A percentile compares a stretch with the other conserved stretches of the same genome.
phyloP scores from a whole-genome alignment of 1,284 basidiomycete species.

The Moesziomyces globuligerus region DNA sequence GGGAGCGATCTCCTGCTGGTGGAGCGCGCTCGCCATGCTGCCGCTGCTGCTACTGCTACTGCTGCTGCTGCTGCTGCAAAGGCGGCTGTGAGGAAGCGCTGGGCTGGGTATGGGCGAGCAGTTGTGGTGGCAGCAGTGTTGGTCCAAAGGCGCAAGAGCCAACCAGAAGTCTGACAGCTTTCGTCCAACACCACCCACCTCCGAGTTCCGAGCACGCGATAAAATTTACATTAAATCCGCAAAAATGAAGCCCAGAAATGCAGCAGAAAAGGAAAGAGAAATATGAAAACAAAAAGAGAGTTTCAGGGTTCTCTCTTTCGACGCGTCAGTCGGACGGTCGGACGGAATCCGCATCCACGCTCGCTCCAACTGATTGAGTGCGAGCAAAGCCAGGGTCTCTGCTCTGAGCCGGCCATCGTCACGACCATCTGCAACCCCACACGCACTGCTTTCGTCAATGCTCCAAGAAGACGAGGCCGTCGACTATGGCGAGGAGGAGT shows the following conservation, averaged over 20 bases:
- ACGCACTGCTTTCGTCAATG: conserved; percentile 18
- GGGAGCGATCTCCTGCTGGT: conserved; percentile 53
- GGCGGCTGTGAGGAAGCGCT: too few relatives aligned
- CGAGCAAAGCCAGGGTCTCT: too few relatives aligned
- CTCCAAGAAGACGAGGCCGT: conserved; percentile 46
- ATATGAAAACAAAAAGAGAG: background rate
- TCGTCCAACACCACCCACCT: background rate
- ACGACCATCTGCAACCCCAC: too few relatives aligned
- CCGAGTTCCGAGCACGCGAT: background rate
- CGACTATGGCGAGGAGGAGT: conserved; percentile 49
- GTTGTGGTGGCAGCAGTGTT: too few relatives aligned
- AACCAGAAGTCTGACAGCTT: background rate
- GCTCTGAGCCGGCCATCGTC: too few relatives aligned
- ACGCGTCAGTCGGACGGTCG: background rate
- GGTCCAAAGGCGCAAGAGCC: too few relatives aligned
- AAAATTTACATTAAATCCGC: background rate
- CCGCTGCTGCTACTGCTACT: too few relatives aligned
- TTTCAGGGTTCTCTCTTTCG: background rate
- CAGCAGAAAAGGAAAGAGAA: conserved; percentile 3
- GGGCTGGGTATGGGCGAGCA: too few relatives aligned
- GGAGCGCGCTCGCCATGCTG: conserved; percentile 46
- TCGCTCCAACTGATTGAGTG: too few relatives aligned
- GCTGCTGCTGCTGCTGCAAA: too few relatives aligned
- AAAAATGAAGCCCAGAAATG: conserved; percentile 6
- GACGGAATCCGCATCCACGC: too few relatives aligned